Percentiles rank a stretch among this genome's conserved stretches.
Conservation (phyloP, 306 rosid genomes). For the Cajanus cajan region DNA sequence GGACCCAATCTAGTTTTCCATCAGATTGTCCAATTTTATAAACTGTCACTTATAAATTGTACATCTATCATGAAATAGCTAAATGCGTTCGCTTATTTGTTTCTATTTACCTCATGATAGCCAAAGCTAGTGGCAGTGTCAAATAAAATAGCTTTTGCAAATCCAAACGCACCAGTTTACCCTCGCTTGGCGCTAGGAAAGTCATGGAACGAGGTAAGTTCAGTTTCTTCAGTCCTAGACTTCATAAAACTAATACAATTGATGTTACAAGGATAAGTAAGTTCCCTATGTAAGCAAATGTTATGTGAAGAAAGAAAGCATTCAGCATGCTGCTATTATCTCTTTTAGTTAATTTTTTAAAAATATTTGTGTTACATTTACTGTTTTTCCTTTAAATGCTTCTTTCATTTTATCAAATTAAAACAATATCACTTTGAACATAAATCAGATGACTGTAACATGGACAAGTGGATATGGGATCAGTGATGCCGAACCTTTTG, state of each 20-base stretch:
- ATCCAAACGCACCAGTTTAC: conserved; percentile 88
- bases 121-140: conserved; percentile 84
- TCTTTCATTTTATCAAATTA: conserved; percentile 9
- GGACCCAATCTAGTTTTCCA: background rate
- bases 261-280: conserved; percentile 1
- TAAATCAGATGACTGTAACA: conserved; percentile 76
- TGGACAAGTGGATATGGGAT: conserved; percentile 94
- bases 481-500: conserved; percentile 70
- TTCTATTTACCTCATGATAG: conserved; percentile 36
- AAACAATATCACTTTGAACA: background rate
- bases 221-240: background rate
- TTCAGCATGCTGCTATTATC: background rate
- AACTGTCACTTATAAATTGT: background rate
- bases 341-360: background rate
- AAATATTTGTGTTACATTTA: background rate
- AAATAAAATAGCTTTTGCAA: conserved; percentile 55
- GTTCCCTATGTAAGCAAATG: background rate
- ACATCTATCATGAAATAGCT: background rate
- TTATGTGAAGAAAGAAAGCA: background rate
- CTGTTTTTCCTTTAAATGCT: background rate
- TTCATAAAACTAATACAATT: conserved; percentile 2
- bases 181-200: conserved; percentile 89
- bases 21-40: conserved; percentile 16
- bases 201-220: conserved; percentile 79
- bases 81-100: conserved; percentile 14